Base-by-base conservation (phyloP, 139 green algal genomes). In the Ettlia oleoabundans region DNA sequence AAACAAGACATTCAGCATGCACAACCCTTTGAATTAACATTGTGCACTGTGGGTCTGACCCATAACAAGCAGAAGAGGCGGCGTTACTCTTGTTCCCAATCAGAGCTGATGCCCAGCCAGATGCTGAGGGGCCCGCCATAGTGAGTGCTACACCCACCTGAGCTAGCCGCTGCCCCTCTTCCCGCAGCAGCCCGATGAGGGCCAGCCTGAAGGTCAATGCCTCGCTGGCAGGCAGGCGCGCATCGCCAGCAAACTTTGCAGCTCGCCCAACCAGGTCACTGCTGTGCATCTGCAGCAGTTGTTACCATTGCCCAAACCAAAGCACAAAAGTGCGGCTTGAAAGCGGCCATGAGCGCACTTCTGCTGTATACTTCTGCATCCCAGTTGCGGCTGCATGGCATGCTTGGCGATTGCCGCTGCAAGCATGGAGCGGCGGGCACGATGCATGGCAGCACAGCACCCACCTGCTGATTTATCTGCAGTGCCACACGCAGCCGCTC, bases 391-490 rank as follows among this genome's bases (percentile, higher is more conserved):
- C n/a, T n/a, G n/a, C n/a, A n/a, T n/a, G n/a, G n/a, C n/a, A n/a
- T n/a, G n/a, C n/a, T 32, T 10, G 30, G 43, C 43, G 24, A 13
- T 15, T 32, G 18, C 21, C 18, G 21, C 21, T 32, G 55, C 55
- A 5, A 65, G 55, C 55, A 65, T 9, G 18, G 55, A 28, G 9
- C 5, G 55, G 55, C 21, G 21, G 5, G 21, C 18, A 65, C 55
- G 18, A 65, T 9, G 18, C 55, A 65, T 15, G 18, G 21, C 55
- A 65, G 55, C 55, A 5, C n/a, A 65, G 51, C 72, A 66, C 78
- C 33, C 69, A 84, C 78, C 69, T 84, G 41, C 69, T 84, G 78
- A 1, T 43, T 41, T 53, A 84, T 52, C 13, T 18, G 65, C 78
- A 84, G 38, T 2, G 78, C 58, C 15, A 41, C 78, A 13, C 42